These are phyloP conservation scores for Exophiala lecanii-corni DNA, from an alignment of 2,329 filamentous ascomycete species.

Conservation along the genomic window DNA sequence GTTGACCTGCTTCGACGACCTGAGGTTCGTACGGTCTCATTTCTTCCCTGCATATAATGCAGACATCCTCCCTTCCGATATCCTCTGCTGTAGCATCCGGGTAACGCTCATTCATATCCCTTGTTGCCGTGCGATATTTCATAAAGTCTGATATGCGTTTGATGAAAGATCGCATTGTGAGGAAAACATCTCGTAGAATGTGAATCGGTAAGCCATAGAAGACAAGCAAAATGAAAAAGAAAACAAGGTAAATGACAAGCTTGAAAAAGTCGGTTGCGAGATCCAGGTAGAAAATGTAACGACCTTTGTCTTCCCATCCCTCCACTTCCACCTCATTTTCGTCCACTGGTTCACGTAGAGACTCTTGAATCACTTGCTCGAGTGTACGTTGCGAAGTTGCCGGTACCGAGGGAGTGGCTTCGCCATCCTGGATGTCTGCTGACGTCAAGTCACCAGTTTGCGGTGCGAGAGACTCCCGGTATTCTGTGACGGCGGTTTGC, in stretches of 20 bases:
- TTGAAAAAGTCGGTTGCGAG: constrained; percentile 86
- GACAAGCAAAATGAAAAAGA: constrained; percentile 86
- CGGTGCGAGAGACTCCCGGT: constrained; percentile 12
- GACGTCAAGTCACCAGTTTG: constrained; percentile 16
- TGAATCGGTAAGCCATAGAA: constrained; percentile 97
- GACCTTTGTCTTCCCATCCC: constrained; percentile 93
- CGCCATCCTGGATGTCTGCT: background rate
- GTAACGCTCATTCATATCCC: constrained; percentile 87
- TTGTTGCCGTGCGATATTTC: constrained; percentile 83
- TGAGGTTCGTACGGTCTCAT: constrained; percentile 75
- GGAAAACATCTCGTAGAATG: constrained; percentile 90
- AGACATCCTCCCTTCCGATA: constrained; percentile 79
- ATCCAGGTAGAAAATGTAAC: constrained; percentile 85
- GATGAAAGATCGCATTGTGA: constrained; percentile 86
- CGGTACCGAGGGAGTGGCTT: background rate
- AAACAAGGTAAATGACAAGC: constrained; percentile 79
- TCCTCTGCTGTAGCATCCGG: constrained; percentile 87
- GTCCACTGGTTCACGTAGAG: constrained; percentile 58
- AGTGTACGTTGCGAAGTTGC: constrained; percentile 14
- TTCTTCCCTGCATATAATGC: constrained; percentile 94
- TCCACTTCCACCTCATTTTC: constrained; percentile 93
- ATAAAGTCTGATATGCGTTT: constrained; percentile 85
- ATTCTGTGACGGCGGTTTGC: constrained; percentile 18
- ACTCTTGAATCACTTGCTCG: constrained; percentile 18
- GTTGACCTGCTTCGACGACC: constrained; percentile 34